Evolutionary conservation across 768 basidiomycete genomes (phyloP).

Genomic region (Russula sp.): DNA sequence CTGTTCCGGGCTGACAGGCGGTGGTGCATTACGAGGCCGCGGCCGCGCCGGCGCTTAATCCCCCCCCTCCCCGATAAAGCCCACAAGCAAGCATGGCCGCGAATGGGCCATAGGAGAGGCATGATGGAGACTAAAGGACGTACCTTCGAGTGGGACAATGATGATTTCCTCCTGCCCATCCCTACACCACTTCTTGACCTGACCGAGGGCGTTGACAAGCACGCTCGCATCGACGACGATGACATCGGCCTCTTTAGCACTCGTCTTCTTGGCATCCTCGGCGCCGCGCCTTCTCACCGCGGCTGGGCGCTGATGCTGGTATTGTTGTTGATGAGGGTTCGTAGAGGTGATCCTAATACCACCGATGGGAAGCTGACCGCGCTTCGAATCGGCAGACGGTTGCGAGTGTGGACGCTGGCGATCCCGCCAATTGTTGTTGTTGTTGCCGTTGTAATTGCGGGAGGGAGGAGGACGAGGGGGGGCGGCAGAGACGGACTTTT

Average conservation of each 20-base stretch:
- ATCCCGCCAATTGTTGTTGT: conserved; percentile 13
- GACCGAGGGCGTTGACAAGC: conserved; percentile 65
- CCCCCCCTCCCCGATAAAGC: not conserved
- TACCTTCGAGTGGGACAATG: conserved; percentile 86
- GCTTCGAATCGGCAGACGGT: conserved; percentile 24
- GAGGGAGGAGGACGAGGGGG: conserved; percentile 26
- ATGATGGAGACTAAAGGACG: conserved; percentile 22
- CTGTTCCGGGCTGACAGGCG: not conserved
- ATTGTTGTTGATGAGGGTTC: not conserved
- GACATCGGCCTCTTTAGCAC: conserved; percentile 58
- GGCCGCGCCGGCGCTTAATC: conserved; percentile 1
- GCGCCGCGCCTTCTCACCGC: not conserved
- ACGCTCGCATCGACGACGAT: conserved; percentile 79
- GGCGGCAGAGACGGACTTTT: conserved; percentile 54
- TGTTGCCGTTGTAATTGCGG: conserved; percentile 21
- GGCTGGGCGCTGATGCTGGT: not conserved
- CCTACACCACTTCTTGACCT: conserved; percentile 77
- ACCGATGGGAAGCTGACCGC: conserved; percentile 15
- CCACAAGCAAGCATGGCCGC: not conserved
- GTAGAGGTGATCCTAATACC: conserved; percentile 14
- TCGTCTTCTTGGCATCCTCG: not conserved
- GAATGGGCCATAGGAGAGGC: not conserved
- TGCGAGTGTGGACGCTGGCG: conserved; percentile 17
- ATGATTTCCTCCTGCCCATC: conserved; percentile 71
- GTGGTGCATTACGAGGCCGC: not conserved